Evolutionary conservation across 1,284 basidiomycete species (phyloP).

Genomic region (Neolentinus lepideus): DNA sequence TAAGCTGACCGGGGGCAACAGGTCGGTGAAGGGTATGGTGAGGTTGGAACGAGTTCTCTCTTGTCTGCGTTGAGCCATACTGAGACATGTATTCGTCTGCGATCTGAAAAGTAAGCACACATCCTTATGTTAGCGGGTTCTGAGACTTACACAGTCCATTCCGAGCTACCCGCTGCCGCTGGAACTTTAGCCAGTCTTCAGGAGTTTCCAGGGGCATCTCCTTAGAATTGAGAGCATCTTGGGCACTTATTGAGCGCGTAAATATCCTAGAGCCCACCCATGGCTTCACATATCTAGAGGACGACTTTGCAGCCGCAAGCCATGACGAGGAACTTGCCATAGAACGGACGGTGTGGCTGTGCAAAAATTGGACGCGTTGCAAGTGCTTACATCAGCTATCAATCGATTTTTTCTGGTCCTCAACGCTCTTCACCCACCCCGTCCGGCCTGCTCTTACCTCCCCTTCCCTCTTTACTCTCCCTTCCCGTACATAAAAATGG

Average conservation of each 20-base stretch:
- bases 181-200: conserved; percentile 63
- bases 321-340: conserved; percentile 26
- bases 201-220: conserved; percentile 33
- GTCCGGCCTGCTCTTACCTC: conserved; percentile 15
- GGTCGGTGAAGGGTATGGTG: conserved; percentile 69
- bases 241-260: conserved; percentile 17
- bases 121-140: conserved; percentile 6
- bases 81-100: conserved; percentile 60
- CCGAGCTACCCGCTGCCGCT: conserved; percentile 46
- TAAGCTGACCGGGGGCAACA: conserved; percentile 52
- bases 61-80: conserved; percentile 75
- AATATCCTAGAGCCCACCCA: conserved; percentile 5
- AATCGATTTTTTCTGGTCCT: conserved; percentile 31
- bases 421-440: conserved; percentile 19
- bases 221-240: conserved; percentile 13
- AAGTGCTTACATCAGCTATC: conserved; percentile 14
- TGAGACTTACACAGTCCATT: conserved; percentile 43
- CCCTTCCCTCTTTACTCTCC: conserved; percentile 18
- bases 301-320: conserved; percentile 31
- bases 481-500: conserved; percentile 61
- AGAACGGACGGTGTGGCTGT: conserved; percentile 17
- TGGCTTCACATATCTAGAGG: conserved; percentile 13
- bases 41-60: conserved; percentile 67
- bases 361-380: conserved; percentile 17
- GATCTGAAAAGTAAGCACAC: background rate